A percentile compares a stretch with the other conserved stretches of the same genome.
phyloP scores from a whole-genome alignment of 2,329 filamentous ascomycete species.

The Penicillium sp. region DNA sequence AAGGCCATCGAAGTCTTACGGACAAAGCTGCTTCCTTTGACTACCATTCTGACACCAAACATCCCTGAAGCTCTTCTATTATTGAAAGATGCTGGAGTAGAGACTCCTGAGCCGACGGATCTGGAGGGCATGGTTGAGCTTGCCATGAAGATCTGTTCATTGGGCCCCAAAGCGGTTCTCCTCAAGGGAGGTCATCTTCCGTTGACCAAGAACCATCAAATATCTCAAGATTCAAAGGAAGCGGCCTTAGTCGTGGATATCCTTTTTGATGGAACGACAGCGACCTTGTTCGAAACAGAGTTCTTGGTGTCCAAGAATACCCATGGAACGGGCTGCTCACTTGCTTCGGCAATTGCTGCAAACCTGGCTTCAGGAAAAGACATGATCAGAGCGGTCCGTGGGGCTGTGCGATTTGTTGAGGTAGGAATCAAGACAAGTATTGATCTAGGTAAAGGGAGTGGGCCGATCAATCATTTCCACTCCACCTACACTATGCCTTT shows the following conservation, averaged over 20 bases:
- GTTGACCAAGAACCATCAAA: slow-evolving; percentile 61
- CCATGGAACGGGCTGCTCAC: slow-evolving; percentile 90
- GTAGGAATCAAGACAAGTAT: slow-evolving; percentile 59
- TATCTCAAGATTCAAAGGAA: slow-evolving; percentile 60
- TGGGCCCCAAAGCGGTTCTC: slow-evolving; percentile 78
- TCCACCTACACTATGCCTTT: slow-evolving; percentile 61
- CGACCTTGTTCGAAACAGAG: slow-evolving; percentile 64
- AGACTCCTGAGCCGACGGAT: slow-evolving; percentile 50
- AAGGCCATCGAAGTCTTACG: slow-evolving; percentile 44
- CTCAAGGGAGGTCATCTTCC: slow-evolving; percentile 92
- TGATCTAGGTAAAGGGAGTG: slow-evolving; percentile 58
- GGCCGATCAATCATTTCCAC: slow-evolving; percentile 68
- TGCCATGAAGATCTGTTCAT: slow-evolving; percentile 61
- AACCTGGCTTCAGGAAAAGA: slow-evolving; percentile 56
- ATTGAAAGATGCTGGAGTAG: slow-evolving; percentile 41
- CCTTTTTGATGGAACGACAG: slow-evolving; percentile 62
- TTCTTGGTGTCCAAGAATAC: slow-evolving; percentile 77
- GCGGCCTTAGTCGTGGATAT: slow-evolving; percentile 72
- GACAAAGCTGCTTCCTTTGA: slow-evolving; percentile 43
- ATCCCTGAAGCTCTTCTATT: slow-evolving; percentile 50
- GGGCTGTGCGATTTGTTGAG: slow-evolving; percentile 60
- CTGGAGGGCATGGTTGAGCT: slow-evolving; percentile 67
- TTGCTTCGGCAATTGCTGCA: slow-evolving; percentile 72
- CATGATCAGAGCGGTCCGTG: slow-evolving; percentile 52
- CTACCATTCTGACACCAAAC: slow-evolving; percentile 50